phyloP scores from a whole-genome alignment of 2,329 filamentous ascomycete species.

The Fusarium duplospermum region DNA sequence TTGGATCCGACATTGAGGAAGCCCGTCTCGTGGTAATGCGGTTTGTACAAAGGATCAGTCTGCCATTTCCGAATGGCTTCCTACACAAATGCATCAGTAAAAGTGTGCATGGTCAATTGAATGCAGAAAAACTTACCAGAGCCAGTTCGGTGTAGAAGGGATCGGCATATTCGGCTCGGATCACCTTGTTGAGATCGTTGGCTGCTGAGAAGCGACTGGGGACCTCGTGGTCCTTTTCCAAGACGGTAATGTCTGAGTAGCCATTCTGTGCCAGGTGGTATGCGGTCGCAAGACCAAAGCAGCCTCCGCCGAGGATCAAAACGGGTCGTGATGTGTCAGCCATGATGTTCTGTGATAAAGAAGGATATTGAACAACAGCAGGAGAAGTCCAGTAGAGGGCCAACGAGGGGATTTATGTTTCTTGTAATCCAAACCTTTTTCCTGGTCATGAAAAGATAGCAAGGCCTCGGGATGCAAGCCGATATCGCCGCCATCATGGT shows the following conservation, averaged over 20 bases:
- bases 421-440: background rate
- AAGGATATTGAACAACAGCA: background rate
- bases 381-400: background rate
- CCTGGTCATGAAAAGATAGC: background rate
- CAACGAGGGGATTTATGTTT: background rate
- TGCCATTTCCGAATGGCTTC: conserved; percentile 28
- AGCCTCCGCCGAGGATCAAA: conserved; percentile 26
- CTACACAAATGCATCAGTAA: background rate
- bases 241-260: conserved; percentile 24
- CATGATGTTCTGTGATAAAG: background rate
- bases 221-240: conserved; percentile 20
- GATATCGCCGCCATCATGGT: background rate
- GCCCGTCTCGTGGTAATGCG: conserved; percentile 27
- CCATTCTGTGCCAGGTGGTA: conserved; percentile 25
- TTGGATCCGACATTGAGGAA: conserved; percentile 31
- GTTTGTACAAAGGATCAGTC: conserved; percentile 19
- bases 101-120: too few species aligned
- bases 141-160: conserved; percentile 23
- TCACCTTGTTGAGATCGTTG: conserved; percentile 31
- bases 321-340: conserved; percentile 11
- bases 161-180: conserved; percentile 26
- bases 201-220: conserved; percentile 28
- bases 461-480: conserved; percentile 19
- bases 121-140: background rate
- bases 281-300: conserved; percentile 18